Evolutionary conservation across 2,329 filamentous ascomycete species (phyloP).

Genomic region (Colletotrichum sp.): DNA sequence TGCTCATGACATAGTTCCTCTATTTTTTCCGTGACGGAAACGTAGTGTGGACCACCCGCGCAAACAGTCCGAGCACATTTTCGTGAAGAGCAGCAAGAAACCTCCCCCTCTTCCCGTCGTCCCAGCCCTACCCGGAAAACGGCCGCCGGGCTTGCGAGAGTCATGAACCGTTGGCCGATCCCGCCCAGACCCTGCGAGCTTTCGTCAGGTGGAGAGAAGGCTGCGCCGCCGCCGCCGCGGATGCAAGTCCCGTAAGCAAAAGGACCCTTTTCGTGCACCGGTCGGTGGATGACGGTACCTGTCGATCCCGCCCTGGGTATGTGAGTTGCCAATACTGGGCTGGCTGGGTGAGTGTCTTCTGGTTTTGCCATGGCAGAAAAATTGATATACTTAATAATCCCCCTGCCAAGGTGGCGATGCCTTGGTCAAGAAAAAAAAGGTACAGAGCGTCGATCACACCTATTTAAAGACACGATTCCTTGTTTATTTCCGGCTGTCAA

Average conservation of each 20-base stretch:
- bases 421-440: background rate
- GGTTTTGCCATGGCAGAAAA: background rate
- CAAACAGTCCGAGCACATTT: background rate
- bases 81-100: background rate
- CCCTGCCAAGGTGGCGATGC: background rate
- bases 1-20: background rate
- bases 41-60: background rate
- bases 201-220: background rate
- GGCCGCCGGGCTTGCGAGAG: slow-evolving; percentile 11
- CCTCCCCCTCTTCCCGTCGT: background rate
- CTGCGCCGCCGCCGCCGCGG: background rate
- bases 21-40: background rate
- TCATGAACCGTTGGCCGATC: slow-evolving; percentile 14
- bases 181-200: slow-evolving; percentile 3
- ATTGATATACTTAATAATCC: background rate
- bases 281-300: slow-evolving; percentile 2
- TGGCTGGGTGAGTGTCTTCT: background rate
- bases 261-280: background rate
- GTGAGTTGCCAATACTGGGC: background rate
- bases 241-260: background rate
- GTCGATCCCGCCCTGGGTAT: background rate
- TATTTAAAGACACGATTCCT: background rate
- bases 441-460: background rate
- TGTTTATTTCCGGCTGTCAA: background rate
- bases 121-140: slow-evolving; percentile 11